phyloP scores from a whole-genome alignment of 1,284 basidiomycete genomes.

The Trichosporon sp. region DNA sequence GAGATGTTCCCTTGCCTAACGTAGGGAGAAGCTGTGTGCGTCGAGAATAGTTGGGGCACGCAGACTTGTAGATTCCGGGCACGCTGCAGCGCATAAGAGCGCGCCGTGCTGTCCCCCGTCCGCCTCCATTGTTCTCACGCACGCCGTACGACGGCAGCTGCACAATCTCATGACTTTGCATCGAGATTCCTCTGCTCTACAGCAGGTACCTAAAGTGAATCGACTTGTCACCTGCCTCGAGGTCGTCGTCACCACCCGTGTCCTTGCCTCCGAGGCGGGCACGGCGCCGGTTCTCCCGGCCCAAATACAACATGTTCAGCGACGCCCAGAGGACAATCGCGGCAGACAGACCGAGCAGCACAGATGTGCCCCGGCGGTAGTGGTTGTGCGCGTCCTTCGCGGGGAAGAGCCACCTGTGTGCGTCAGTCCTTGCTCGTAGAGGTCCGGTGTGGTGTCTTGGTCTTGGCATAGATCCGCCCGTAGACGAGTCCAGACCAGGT shows the following conservation, averaged over 20 bases:
- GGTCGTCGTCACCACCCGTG: constrained; percentile 16
- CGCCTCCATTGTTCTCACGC: no score
- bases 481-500: no score
- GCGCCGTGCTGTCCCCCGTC: no score
- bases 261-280: background rate
- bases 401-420: constrained; percentile 59
- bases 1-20: no score
- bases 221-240: constrained; percentile 29
- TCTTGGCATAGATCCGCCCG: no score
- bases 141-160: no score
- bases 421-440: background rate
- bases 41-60: no score
- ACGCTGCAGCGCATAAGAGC: no score
- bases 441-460: no score
- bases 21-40: no score
- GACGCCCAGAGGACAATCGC: constrained; percentile 31
- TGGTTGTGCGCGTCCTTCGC: constrained; percentile 57
- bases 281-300: constrained; percentile 31
- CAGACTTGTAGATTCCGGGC: no score
- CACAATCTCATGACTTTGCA: background rate
- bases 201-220: constrained; percentile 32
- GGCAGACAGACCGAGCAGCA: constrained; percentile 35
- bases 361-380: constrained; percentile 57
- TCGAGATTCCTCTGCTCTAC: background rate
- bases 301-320: constrained; percentile 37